Evolutionary conservation across 78 protist genomes (phyloP).

Genomic region (Reticulomyxa filosa): DNA sequence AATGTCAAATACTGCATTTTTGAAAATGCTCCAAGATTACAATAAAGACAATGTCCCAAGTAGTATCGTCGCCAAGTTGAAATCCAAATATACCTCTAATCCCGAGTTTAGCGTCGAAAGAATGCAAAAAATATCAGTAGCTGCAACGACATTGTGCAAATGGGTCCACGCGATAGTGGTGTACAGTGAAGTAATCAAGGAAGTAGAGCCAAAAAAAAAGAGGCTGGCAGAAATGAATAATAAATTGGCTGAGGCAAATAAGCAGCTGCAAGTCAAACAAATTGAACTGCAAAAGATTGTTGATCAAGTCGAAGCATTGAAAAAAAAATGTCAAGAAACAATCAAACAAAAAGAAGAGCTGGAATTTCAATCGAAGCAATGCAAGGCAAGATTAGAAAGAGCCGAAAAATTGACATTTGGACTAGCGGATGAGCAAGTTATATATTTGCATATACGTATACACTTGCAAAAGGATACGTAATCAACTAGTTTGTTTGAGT

Average conservation of each 20-base stretch:
- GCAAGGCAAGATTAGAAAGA: constrained; percentile 18
- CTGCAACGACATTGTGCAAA: constrained; percentile 57
- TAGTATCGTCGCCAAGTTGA: constrained; percentile 14
- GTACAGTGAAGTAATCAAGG: constrained; percentile 31
- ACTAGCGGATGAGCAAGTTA: constrained; percentile 30
- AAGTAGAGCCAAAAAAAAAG: constrained; percentile 28
- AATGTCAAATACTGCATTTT: constrained; percentile 33
- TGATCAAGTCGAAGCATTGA: constrained; percentile 10
- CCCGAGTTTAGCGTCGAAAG: constrained; percentile 45
- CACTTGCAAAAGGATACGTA: too few relatives aligned
- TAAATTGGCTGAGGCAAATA: constrained; percentile 22
- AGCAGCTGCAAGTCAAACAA: constrained; percentile 11
- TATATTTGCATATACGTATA: too few relatives aligned
- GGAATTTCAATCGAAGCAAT: constrained; percentile 3
- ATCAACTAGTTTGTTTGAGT: too few relatives aligned
- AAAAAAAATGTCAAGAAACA: neutral
- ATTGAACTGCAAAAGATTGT: constrained; percentile 16
- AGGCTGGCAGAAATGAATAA: constrained; percentile 11
- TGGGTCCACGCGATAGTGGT: constrained; percentile 57
- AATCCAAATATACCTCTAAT: constrained; percentile 17
- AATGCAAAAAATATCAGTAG: constrained; percentile 26
- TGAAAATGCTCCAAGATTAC: constrained; percentile 23
- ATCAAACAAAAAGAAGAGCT: constrained; percentile 7
- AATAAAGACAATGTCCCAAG: constrained; percentile 33
- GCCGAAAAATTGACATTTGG: constrained; percentile 35